phyloP scores from a whole-genome alignment of 805 yeast genomes.

The Lachancea sp. region DNA sequence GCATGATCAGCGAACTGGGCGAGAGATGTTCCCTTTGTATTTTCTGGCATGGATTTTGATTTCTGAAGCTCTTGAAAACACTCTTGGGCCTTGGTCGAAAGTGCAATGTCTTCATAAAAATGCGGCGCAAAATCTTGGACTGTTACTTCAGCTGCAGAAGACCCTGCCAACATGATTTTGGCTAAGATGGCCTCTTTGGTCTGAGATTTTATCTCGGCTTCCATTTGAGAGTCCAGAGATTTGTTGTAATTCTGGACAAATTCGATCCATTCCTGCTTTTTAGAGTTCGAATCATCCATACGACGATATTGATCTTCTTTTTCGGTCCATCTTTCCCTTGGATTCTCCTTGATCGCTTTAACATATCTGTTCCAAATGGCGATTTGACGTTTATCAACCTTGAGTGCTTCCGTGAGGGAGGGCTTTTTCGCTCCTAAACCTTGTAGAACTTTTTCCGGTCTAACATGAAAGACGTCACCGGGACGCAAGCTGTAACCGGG shows the following conservation, averaged over 20 bases:
- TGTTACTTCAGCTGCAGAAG: constrained; percentile 20
- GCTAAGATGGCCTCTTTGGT: constrained; percentile 45
- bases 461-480: constrained; percentile 83
- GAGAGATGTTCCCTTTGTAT: constrained; percentile 10
- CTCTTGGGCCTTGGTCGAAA: constrained; percentile 18
- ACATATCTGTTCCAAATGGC: constrained; percentile 72
- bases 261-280: constrained; percentile 22
- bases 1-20: constrained; percentile 16
- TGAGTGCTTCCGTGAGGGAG: constrained; percentile 55
- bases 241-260: constrained; percentile 23
- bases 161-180: constrained; percentile 35
- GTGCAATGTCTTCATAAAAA: constrained; percentile 31
- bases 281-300: constrained; percentile 23
- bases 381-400: constrained; percentile 66
- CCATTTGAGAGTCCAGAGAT: constrained; percentile 19
- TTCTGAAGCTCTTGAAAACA: constrained; percentile 24
- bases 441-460: constrained; percentile 74
- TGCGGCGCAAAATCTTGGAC: constrained; percentile 33
- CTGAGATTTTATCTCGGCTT: constrained; percentile 24
- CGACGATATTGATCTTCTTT: constrained; percentile 20
- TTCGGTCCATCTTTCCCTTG: constrained; percentile 29
- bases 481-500: constrained; percentile 73
- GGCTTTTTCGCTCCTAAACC: constrained; percentile 89
- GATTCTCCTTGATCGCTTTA: constrained; percentile 44
- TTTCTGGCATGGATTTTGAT: constrained; percentile 16